These are phyloP conservation scores for Calonectria hawksworthii DNA, from an alignment of 2,329 filamentous ascomycete species.

Conservation along the genomic window DNA sequence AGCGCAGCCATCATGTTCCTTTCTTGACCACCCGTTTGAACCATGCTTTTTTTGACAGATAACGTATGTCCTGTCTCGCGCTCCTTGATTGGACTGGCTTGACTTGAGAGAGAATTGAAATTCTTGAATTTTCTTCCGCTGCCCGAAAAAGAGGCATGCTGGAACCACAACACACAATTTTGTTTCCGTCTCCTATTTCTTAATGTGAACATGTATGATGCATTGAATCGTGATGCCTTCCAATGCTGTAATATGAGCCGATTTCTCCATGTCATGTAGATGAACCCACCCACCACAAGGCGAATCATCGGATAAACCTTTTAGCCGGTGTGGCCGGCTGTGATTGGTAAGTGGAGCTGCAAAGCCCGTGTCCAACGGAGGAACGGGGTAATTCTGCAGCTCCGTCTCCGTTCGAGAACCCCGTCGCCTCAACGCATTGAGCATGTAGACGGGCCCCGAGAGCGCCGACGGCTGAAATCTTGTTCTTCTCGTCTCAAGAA, in stretches of 20 bases:
- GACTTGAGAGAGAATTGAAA: constrained; percentile 44
- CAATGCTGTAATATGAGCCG: not conserved
- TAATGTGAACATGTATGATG: not conserved
- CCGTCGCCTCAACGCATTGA: constrained; percentile 22
- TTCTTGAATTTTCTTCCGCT: constrained; percentile 24
- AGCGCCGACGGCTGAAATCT: constrained; percentile 29
- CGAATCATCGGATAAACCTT: not conserved
- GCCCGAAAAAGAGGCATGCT: constrained; percentile 21
- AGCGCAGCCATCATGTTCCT: constrained; percentile 34
- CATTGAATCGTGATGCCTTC: not conserved
- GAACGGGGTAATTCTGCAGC: constrained; percentile 45
- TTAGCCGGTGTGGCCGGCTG: not conserved
- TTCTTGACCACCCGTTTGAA: constrained; percentile 40
- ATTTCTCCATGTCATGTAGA: not conserved
- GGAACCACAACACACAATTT: constrained; percentile 15
- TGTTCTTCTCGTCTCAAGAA: constrained; percentile 30
- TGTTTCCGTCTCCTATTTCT: constrained; percentile 11
- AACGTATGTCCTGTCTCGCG: not conserved
- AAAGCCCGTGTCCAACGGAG: constrained; percentile 40
- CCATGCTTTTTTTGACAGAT: constrained; percentile 30
- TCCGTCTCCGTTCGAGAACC: constrained; percentile 44
- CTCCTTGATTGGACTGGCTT: constrained; percentile 31
- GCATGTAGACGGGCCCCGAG: constrained; percentile 34
- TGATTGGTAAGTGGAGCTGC: not conserved
- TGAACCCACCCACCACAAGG: not conserved